Evolutionary conservation across 139 green algal genomes (phyloP), one percentile per base, ranked within the genome.

Genomic region (Nannochloris sp.): DNA sequence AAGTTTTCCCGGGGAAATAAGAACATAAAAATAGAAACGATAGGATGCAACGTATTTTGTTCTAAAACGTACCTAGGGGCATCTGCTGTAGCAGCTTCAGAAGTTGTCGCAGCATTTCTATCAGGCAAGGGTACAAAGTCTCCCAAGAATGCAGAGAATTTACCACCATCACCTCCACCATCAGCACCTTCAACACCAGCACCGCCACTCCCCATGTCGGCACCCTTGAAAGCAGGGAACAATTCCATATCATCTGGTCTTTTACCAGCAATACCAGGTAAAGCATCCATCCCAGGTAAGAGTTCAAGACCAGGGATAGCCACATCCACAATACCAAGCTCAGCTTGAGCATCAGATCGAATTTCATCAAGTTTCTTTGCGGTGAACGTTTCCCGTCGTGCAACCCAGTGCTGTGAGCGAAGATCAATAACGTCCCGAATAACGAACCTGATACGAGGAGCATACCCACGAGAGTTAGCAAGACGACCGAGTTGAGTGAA

Each of bases 341-440:
- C 89, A 6, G 83, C 87, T 71, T 91, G 81, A 6, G 89, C 89
- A 68, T 93, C 82, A 29, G 72, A 77, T 51, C 83, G 85, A 46
- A 96, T 86, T 61, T 95, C 86, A 19, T 91, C 83, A 54, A 96
- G 78, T 80, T 92, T 96, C 85, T 94, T 95, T 46, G 88, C 88
- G 1, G 25, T 12, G 23, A 6, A 65, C 24, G 59, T 53, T 27
- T 65, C 59, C 24, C 59, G 39, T 24, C 59, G 37, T n/a, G 59
- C 34, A 29, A 65, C 65, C 76, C 79, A 85, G 39, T 80, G 67
- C 62, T 70, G 63, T 27, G 51, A 34, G 19, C 77, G 61, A 61
- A 93, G 80, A 64, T 95, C 88, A 44, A 89, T 45, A 27, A 92
- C 66, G 54, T 91, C 83, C 44, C 72, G 68, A 23, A 89, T 73